Evolutionary conservation across 768 basidiomycete genomes (phyloP), one percentile per base, ranked within the genome.

Genomic region (Brasilioporus rufonigricans): DNA sequence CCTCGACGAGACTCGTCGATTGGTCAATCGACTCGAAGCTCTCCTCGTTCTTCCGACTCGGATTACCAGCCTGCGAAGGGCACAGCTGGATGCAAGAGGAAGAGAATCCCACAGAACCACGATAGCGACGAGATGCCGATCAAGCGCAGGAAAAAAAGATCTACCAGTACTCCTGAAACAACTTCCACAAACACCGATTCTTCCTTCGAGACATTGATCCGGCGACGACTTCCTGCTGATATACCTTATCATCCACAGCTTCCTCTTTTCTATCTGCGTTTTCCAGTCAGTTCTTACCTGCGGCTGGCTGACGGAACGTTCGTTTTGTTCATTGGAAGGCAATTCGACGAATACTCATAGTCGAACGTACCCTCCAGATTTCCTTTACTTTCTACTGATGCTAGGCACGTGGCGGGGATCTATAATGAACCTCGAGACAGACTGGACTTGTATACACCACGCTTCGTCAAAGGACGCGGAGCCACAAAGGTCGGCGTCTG

Each of bases 371-470:
- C 26, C 43, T 7, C 44, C 23, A 71, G 71, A 40, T 63, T 60
- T 33, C 56, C 59, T 26, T 33, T 62, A 2, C 59, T 61, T 48
- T 11, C 56, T 31, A 23, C 47, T 35, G 54, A 29, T 58, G 69
- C 40, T 50, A 65, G 53, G 40, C 66, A 66, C 18, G 54, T 68
- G 7, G 67, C 70, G 26, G 86, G 85, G 2, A 71, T 58, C 1
- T 82, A 81, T 59, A 89, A 91, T 53, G 72, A 77, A 27, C 85
- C 89, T 1, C 80, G 85, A 21, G 71, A 74, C 46, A 68, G 77
- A 2, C 72, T 85, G 41, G 90, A 92, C 63, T 72, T 93, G 11
- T 93, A 93, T 61, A 89, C 87, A 0, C 88, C 91, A 9, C 78
- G 91, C 13, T 88, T 88, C 60, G 85, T 88, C 41, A 84, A 80